Evolutionary conservation across 352 stramenopile genomes (phyloP).

Genomic region (Globisporangium irregulare): DNA sequence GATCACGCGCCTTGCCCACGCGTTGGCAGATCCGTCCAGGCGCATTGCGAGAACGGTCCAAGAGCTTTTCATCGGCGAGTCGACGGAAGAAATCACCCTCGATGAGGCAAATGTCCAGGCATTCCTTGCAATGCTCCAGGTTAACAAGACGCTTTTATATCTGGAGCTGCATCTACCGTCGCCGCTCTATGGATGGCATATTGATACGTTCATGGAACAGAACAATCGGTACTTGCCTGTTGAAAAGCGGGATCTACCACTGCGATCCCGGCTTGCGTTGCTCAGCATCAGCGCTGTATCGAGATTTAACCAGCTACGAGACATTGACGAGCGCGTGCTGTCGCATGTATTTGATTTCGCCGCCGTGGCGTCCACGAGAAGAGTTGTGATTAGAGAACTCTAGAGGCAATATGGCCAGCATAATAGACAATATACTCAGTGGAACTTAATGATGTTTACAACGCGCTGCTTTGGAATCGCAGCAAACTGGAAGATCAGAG

Average conservation of each 20-base stretch:
- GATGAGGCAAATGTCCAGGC: neutral
- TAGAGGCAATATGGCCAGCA: neutral
- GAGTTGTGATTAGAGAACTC: neutral
- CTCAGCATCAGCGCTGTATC: conserved; percentile 5
- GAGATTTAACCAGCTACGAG: neutral
- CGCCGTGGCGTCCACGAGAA: neutral
- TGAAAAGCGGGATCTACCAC: neutral
- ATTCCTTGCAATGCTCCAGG: conserved; percentile 3
- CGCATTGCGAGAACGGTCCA: neutral
- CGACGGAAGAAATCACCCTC: neutral
- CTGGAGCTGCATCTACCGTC: conserved; percentile 4
- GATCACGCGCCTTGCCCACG: neutral
- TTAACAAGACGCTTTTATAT: conserved; percentile 3
- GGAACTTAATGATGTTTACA: conserved; percentile 13
- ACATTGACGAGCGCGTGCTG: conserved; percentile 3
- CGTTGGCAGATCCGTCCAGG: neutral
- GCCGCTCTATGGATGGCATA: neutral
- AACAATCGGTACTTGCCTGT: conserved; percentile 6
- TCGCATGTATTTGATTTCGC: conserved; percentile 11
- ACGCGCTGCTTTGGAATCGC: conserved; percentile 14
- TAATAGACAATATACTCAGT: neutral
- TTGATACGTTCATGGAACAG: neutral
- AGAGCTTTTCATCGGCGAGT: conserved; percentile 6
- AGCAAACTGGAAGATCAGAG: conserved; percentile 19
- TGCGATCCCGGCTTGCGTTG: neutral